Percentiles rank a stretch among this genome's conserved stretches.
Evolutionary conservation across 768 basidiomycete species (phyloP).

Genomic region (Auricularia auricula-judae): DNA sequence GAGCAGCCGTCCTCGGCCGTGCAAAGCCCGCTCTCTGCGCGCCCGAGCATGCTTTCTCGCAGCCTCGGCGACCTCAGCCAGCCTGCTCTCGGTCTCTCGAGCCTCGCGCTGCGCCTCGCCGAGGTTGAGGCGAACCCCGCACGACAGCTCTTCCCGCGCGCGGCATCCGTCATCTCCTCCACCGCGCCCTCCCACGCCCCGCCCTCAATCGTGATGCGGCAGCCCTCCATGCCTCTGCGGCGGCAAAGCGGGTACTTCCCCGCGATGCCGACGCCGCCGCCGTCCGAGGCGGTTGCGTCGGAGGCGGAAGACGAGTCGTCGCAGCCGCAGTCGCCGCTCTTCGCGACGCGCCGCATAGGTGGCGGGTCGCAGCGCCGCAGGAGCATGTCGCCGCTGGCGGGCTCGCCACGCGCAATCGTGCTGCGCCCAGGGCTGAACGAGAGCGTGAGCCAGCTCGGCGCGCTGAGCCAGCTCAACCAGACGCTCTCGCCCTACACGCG

Average conservation of each 20-base stretch:
- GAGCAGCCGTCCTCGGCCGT: slow-evolving; percentile 28
- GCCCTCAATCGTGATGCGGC: background rate
- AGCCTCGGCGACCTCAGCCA: slow-evolving; percentile 2
- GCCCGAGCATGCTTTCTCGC: background rate
- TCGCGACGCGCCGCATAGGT: background rate
- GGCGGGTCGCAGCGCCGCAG: background rate
- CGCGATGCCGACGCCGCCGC: background rate
- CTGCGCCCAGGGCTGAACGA: slow-evolving; percentile 61
- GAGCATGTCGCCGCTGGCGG: slow-evolving; percentile 8
- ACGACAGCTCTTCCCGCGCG: background rate
- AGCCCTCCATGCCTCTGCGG: background rate
- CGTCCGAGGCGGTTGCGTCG: background rate
- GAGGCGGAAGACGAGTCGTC: slow-evolving; percentile 1
- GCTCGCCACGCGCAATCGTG: slow-evolving; percentile 43
- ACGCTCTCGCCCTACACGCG: slow-evolving; percentile 92
- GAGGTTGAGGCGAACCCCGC: slow-evolving; percentile 30
- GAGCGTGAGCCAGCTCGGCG: slow-evolving; percentile 75
- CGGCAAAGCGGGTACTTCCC: background rate
- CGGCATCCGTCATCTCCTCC: background rate
- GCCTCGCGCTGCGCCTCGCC: slow-evolving; percentile 34
- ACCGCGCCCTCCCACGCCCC: background rate
- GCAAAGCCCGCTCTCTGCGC: slow-evolving; percentile 11
- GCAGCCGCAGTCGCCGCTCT: background rate
- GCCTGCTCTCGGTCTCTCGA: slow-evolving; percentile 9
- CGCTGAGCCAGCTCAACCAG: slow-evolving; percentile 81